phyloP scores from a whole-genome alignment of 1,139 yeast genomes.

The Geotrichum aggregatum region DNA sequence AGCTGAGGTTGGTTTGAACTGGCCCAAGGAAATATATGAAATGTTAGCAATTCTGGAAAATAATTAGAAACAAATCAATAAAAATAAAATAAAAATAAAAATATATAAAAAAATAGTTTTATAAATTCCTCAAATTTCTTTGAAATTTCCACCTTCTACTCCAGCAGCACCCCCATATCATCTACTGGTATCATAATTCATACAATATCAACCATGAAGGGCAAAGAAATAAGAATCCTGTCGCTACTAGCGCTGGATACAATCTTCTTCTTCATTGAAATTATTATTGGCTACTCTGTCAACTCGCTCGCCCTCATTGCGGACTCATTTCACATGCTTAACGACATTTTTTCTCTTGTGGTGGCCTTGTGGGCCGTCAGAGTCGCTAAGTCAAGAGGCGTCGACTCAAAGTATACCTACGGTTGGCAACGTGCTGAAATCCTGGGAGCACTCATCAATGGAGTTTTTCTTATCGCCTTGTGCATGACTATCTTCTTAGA shows the following conservation, averaged over 20 bases:
- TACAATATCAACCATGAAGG: too few species aligned
- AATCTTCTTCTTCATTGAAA: conserved; percentile 77
- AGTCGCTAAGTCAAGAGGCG: conserved; percentile 76
- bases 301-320: conserved; percentile 91
- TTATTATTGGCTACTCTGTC: conserved; percentile 75
- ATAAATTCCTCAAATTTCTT: background rate
- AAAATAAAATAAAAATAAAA: background rate
- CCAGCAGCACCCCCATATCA: background rate
- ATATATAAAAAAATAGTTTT: background rate
- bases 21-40: too few species aligned
- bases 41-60: too few species aligned
- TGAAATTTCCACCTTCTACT: background rate
- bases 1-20: too few species aligned
- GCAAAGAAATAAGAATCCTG: conserved; percentile 70
- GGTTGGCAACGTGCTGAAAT: conserved; percentile 98
- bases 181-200: too few species aligned
- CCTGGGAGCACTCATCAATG: conserved; percentile 90
- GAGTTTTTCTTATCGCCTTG: conserved; percentile 85
- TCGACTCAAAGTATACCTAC: conserved; percentile 84
- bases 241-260: conserved; percentile 74
- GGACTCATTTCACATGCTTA: conserved; percentile 95
- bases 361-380: conserved; percentile 96
- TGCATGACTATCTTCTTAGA: conserved; percentile 90
- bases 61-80: background rate
- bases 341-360: conserved; percentile 82